phyloP scores from a whole-genome alignment of 257 asterid species.

The Ballota nigra region DNA sequence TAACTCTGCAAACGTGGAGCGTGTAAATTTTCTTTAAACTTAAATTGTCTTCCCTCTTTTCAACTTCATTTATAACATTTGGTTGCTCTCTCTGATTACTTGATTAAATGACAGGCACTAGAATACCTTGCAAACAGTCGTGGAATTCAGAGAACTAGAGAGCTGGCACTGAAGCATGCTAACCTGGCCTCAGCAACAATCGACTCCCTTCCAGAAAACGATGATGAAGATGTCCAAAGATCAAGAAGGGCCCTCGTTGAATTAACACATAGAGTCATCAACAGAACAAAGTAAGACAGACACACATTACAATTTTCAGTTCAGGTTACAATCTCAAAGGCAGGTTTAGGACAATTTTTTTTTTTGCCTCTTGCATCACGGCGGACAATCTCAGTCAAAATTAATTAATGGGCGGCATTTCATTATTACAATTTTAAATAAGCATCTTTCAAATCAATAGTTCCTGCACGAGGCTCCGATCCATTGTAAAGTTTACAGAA shows the following conservation, averaged over 20 bases:
- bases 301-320: neutral
- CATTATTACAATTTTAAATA: neutral
- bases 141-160: conserved; percentile 81
- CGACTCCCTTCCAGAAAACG: conserved; percentile 63
- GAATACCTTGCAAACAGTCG: conserved; percentile 74
- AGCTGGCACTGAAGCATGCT: conserved; percentile 83
- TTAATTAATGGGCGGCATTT: neutral
- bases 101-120: conserved; percentile 55
- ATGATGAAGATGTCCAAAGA: conserved; percentile 65
- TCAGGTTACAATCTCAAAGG: conserved; percentile 18
- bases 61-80: no score
- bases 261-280: conserved; percentile 73
- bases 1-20: conserved; percentile 64
- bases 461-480: neutral
- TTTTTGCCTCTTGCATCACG: neutral
- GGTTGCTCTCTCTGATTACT: no score
- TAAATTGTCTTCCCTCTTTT: neutral
- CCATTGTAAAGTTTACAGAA: conserved; percentile 15
- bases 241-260: conserved; percentile 88
- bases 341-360: conserved; percentile 7
- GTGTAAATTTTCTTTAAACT: conserved; percentile 45
- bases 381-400: conserved; percentile 2
- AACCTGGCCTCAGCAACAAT: conserved; percentile 81
- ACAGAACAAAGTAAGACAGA: conserved; percentile 58
- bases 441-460: conserved; percentile 4